Evolutionary conservation across 2,329 filamentous ascomycete genomes (phyloP).

Genomic region (Decorospora gaudefroyi): DNA sequence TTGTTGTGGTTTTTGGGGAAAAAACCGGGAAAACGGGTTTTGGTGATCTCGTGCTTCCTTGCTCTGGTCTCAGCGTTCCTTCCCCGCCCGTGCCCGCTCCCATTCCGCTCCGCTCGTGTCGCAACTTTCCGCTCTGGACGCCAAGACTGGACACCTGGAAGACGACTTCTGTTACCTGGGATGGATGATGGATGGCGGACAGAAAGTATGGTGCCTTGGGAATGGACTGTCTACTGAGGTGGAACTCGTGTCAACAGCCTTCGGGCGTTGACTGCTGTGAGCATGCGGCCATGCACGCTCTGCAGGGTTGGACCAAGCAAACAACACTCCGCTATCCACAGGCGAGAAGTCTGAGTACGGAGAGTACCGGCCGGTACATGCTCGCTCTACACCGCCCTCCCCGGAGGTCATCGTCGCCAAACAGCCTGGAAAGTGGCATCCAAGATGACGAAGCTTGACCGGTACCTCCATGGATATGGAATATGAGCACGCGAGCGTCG

Average conservation of each 20-base stretch:
- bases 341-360: slow-evolving; percentile 1
- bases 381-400: not conserved
- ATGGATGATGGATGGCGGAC: slow-evolving; percentile 1
- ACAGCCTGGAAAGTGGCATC: slow-evolving; percentile 9
- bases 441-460: slow-evolving; percentile 17
- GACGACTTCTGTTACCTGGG: slow-evolving; percentile 4
- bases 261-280: not conserved
- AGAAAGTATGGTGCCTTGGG: not conserved
- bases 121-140: slow-evolving; percentile 8
- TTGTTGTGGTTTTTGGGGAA: not conserved
- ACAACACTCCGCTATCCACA: not conserved
- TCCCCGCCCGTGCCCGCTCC: not conserved
- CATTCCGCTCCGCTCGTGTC: slow-evolving; percentile 16
- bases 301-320: slow-evolving; percentile 4
- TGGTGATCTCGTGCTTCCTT: not conserved
- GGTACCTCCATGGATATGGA: slow-evolving; percentile 9
- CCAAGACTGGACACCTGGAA: slow-evolving; percentile 13
- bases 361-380: slow-evolving; percentile 2
- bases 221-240: not conserved
- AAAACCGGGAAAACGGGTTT: too few relatives aligned
- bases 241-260: not conserved
- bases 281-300: slow-evolving; percentile 5
- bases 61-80: not conserved
- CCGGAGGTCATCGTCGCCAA: slow-evolving; percentile 2
- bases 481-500: slow-evolving; percentile 24